Evolutionary conservation across 2,329 filamentous ascomycete genomes (phyloP), one percentile per base, ranked within the genome.

Genomic region (Colletotrichum echinochloae): DNA sequence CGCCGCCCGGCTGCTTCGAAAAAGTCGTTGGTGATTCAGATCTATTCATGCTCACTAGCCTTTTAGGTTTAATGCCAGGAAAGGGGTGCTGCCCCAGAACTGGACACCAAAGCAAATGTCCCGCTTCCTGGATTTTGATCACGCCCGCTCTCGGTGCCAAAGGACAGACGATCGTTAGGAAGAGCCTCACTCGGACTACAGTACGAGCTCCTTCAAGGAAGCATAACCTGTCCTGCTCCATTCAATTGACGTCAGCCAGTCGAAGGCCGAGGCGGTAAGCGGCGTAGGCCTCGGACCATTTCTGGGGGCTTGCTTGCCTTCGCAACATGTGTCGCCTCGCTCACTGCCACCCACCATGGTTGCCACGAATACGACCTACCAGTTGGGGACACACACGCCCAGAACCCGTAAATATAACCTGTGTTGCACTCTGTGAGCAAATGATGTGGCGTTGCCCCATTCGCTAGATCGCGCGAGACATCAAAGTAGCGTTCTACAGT

Each of bases 381-480:
- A 23, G 33, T 39, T n/a, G n/a, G 14, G 20, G 14, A 2, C 7
- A 37, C 33, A 56, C 35, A 37, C 37, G 35, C 11, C 30, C 35
- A 39, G 23, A 35, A 26, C 1, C 16, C n/a, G 14, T 18, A 26
- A 56, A 3, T 5, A 3, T 4, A 16, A 11, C n/a, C 35, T 18
- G 30, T 26, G n/a, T 39, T 23, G 54, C 54, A 56, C 35, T 33
- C 28, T 20, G 12, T 20, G 20, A 37, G n/a, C 9, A 33, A 16
- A n/a, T 30, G 11, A 52, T 60, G 63, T 65, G 63, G 63, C 63
- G 35, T 23, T 12, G 35, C 46, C 55, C 20, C 54, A 65, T 60
- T 65, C 46, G 63, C 46, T 20, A 35, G 26, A 18, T 52, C 33
- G 33, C 37, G 33, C 39, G n/a, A 54, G 28, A 23, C 35, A 26